These are phyloP conservation scores for Herpetomonas samuelpessoai DNA, from an alignment of 208 protist species.

Conservation along the genomic window DNA sequence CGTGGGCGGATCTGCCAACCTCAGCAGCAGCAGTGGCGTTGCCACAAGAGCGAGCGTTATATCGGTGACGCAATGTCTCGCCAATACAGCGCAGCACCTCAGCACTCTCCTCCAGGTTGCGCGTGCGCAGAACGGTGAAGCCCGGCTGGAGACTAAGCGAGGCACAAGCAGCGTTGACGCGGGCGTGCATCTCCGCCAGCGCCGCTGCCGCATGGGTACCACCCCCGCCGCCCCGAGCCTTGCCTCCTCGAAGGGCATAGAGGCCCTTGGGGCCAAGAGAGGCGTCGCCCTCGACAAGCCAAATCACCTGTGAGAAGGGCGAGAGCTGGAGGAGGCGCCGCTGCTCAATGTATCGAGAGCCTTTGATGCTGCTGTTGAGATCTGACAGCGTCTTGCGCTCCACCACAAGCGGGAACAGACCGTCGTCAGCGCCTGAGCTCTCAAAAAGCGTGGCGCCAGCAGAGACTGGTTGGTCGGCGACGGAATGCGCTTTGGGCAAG, in stretches of 20 bases:
- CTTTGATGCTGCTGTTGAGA: slow-evolving; percentile 65
- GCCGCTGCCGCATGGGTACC: not conserved
- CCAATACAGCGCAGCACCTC: slow-evolving; percentile 21
- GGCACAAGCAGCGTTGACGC: slow-evolving; percentile 43
- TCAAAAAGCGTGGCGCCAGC: not conserved
- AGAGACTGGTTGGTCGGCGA: not conserved
- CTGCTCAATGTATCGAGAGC: slow-evolving; percentile 65
- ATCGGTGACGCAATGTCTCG: slow-evolving; percentile 11
- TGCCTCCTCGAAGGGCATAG: slow-evolving; percentile 2
- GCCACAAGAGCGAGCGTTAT: not conserved
- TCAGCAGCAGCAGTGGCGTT: not conserved
- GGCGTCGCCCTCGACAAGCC: slow-evolving; percentile 80
- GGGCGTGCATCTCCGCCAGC: slow-evolving; percentile 16
- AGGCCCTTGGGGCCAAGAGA: no score
- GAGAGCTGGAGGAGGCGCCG: slow-evolving; percentile 48
- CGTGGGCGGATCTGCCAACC: not conserved
- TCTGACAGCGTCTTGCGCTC: slow-evolving; percentile 81
- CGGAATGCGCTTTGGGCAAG: not conserved
- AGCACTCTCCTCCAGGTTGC: slow-evolving; percentile 44
- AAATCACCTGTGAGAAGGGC: slow-evolving; percentile 57
- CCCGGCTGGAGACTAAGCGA: slow-evolving; percentile 22
- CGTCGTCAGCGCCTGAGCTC: slow-evolving; percentile 2
- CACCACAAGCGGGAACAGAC: slow-evolving; percentile 58
- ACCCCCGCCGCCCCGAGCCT: not conserved
- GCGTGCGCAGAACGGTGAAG: slow-evolving; percentile 48